A percentile compares a stretch with the other conserved stretches of the same genome.
Conservation (phyloP, 2,329 filamentous ascomycete genomes). For the Phaeophleospora eucalypticola region DNA sequence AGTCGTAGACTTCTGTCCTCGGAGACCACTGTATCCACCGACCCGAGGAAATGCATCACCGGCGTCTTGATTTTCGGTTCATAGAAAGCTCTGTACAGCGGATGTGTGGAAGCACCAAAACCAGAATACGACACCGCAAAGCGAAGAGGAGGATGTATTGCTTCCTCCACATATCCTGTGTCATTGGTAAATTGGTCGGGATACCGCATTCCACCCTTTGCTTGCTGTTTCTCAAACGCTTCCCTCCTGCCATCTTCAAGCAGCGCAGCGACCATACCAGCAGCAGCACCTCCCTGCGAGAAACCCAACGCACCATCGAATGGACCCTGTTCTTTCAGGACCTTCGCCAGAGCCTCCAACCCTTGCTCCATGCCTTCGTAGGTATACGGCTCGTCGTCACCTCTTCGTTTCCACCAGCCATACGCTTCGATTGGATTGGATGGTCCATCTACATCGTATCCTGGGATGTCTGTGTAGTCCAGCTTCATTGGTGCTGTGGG, state of each 20-base stretch:
- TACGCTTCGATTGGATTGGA: conserved; percentile 52
- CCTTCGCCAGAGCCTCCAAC: conserved; percentile 57
- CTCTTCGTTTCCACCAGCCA: conserved; percentile 77
- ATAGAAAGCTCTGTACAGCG: conserved; percentile 65
- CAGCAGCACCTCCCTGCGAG: conserved; percentile 70
- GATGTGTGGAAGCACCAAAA: conserved; percentile 61
- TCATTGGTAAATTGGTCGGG: conserved; percentile 47
- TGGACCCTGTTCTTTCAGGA: conserved; percentile 60
- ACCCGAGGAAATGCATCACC: conserved; percentile 76
- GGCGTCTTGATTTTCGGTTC: conserved; percentile 72
- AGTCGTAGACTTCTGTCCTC: conserved; percentile 66
- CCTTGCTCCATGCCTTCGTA: conserved; percentile 71
- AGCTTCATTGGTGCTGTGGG: conserved; percentile 44
- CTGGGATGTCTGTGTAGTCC: conserved; percentile 48
- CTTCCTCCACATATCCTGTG: conserved; percentile 30
- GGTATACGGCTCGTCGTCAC: conserved; percentile 49
- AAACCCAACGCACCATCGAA: conserved; percentile 80
- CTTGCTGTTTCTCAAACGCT: conserved; percentile 44
- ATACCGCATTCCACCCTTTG: conserved; percentile 47
- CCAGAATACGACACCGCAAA: conserved; percentile 77
- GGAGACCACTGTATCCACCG: conserved; percentile 81
- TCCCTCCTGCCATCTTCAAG: conserved; percentile 56
- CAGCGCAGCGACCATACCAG: conserved; percentile 67
- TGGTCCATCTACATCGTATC: conserved; percentile 52
- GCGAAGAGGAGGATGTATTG: conserved; percentile 54